Base-by-base conservation (phyloP, 495 filamentous ascomycete species). In the Tetracladium setigerum region DNA sequence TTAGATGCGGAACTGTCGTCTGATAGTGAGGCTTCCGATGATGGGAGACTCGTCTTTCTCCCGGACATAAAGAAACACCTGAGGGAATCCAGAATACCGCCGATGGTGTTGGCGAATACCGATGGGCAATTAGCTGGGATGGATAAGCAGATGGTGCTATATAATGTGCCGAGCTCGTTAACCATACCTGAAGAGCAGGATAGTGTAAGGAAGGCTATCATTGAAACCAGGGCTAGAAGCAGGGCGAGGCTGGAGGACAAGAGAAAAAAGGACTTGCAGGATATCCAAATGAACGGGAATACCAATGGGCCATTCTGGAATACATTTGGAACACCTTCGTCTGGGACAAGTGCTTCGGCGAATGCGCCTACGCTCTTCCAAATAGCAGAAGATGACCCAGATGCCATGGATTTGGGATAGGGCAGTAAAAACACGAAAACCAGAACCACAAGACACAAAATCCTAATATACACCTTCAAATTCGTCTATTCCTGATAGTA, bases 31-130 rank as follows among this genome's bases (percentile, higher is more conserved):
- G 69, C 67, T 16, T 60, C 55, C 56, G 71, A 79, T 32, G 68
- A 71, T 42, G 67, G 67, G 44, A 73, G 67, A 42, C 67, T 94
- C 11, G 67, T 89, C 46, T 88, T 95, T 64, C 69, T 92, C 0
- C 82, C 90, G 1, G 86, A 92, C 58, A 85, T 96, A 44, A 82
- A 90, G 53, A 86, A 83, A 63, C 82, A 81, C 52, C 67, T 96
- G 33, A 62, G 57, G 44, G 54, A 59, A 44, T 75, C 73, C 46
- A 77, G 78, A 52, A 82, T 96, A 38, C 89, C 90, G 1, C 67
- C 71, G 17, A 68, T 79, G 4, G 58, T 91, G 13, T 64, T 89
- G 5, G 65, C 71, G 7, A 70, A 73, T 46, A 58, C 66, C 2
- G 68, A 71, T 14, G 62, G 71, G 41, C 59, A 72, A 53, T 45